Evolutionary conservation across 257 asterid genomes (phyloP).

Genomic region (Salvia miltiorrhiza): DNA sequence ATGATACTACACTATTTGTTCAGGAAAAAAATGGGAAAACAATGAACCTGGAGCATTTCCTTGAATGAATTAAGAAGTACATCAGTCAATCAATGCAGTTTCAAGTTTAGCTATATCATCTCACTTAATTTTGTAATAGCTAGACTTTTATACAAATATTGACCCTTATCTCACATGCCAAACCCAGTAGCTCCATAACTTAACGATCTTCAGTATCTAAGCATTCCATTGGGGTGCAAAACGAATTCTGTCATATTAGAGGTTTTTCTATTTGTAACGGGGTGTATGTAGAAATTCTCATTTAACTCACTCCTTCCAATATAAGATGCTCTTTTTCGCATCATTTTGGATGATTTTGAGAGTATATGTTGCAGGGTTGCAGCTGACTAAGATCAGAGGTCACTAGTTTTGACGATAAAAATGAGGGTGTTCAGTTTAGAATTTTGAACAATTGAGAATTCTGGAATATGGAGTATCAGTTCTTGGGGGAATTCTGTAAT

Average conservation of each 20-base stretch:
- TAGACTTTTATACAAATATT: background rate
- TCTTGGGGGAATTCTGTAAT: background rate
- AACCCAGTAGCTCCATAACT: background rate
- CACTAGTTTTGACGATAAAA: background rate
- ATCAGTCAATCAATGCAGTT: background rate
- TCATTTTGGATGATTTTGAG: background rate
- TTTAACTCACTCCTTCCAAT: too few species aligned
- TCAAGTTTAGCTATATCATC: background rate
- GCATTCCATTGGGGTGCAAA: background rate
- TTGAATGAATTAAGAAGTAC: conserved; percentile 2
- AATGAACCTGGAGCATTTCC: background rate
- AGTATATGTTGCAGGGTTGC: background rate
- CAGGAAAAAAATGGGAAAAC: background rate
- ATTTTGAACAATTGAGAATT: background rate
- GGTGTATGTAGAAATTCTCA: background rate
- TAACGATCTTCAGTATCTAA: background rate
- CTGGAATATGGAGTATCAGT: background rate
- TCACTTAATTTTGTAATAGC: background rate
- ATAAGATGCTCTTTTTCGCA: background rate
- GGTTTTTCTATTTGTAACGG: background rate
- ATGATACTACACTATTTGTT: background rate
- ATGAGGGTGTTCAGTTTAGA: background rate
- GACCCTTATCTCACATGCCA: background rate
- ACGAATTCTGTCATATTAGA: background rate
- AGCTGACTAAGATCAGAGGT: background rate